A percentile compares a stretch with the other conserved stretches of the same genome.
phyloP scores from a whole-genome alignment of 139 green algal species.

The Tetraselmis chui region DNA sequence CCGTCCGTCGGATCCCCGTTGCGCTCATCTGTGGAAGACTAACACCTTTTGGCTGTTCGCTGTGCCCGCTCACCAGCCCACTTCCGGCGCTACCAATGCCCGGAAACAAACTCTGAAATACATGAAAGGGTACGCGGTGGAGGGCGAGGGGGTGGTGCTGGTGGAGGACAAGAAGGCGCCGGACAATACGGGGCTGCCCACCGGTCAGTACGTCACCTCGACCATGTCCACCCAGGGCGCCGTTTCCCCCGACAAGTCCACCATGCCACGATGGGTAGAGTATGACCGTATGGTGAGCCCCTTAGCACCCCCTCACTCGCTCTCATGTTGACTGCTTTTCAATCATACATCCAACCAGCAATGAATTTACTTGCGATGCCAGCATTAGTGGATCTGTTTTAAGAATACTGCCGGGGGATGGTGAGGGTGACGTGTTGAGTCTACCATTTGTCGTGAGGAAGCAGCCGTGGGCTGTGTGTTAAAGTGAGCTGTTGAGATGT shows the following conservation, averaged over 20 bases:
- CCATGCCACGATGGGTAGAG: constrained; percentile 68
- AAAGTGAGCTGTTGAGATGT: too few relatives aligned
- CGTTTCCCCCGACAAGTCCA: constrained; percentile 11
- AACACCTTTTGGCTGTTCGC: too few relatives aligned
- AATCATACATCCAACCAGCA: not conserved
- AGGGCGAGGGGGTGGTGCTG: not conserved
- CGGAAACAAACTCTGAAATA: constrained; percentile 17
- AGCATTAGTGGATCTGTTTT: too few relatives aligned
- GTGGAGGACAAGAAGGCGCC: not conserved
- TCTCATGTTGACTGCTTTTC: not conserved
- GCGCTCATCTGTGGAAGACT: too few relatives aligned
- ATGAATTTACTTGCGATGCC: not conserved
- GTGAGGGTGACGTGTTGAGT: not conserved
- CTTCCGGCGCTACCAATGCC: not conserved
- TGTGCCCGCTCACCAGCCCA: too few relatives aligned
- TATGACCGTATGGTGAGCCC: constrained; percentile 68
- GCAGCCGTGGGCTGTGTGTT: constrained; percentile 1
- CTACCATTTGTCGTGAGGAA: not conserved
- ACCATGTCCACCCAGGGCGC: not conserved
- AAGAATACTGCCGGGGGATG: not conserved
- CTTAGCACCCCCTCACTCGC: not conserved
- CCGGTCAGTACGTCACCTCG: not conserved
- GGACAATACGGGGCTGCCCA: not conserved
- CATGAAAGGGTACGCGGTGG: constrained; percentile 10
- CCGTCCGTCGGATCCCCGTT: too few relatives aligned